Base-by-base conservation (phyloP, 2,329 filamentous ascomycete species). In the Lachnellula arida region DNA sequence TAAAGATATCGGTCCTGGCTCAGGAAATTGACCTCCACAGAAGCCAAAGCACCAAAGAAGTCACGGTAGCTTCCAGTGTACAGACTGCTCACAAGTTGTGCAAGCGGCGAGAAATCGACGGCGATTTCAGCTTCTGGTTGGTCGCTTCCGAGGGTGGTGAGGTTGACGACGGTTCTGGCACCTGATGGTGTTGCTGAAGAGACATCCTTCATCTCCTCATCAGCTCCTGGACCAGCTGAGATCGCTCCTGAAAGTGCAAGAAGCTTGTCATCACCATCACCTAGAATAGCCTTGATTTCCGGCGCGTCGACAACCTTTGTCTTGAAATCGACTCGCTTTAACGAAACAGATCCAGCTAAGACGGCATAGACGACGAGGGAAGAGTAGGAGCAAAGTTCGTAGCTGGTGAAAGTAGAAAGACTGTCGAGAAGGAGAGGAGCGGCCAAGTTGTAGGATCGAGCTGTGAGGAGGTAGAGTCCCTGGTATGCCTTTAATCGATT, bases 401-500 rank as follows among this genome's bases (percentile, higher is more conserved):
- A 97, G 73, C 91, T 97, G 60, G 94, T 99, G 74, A 99, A 99
- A 22, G 94, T 99, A 28, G 93, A 97, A 64, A 99, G 81, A 70
- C 91, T 96, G 79, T 99, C 94, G 69, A 99, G 90, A 50, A 99
- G 87, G 11, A 97, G 83, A 42, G 94, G 93, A 2, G 94, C 94
- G 42, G 91, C 92, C 57, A 90, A 79, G 72, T 86, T 89, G 79
- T 97, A 91, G 59, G 91, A 92, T 65, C 94, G 91, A 63, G 94
- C 84, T 23, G 93, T 97, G 64, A 99, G 86, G 56, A 96, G 83
- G 71, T 97, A 88, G 54, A 99, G 81, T 60, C 94, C 94, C 72
- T 96, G 91, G 81, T 99, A 99, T 64, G 94, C 94, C 86, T 99
- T 99, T 69, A 99, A 85, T 59, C 94, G 88, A 79, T 99, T 99